phyloP scores from a whole-genome alignment of 169 alveolate species.

The Eimeria nieschulzi region DNA sequence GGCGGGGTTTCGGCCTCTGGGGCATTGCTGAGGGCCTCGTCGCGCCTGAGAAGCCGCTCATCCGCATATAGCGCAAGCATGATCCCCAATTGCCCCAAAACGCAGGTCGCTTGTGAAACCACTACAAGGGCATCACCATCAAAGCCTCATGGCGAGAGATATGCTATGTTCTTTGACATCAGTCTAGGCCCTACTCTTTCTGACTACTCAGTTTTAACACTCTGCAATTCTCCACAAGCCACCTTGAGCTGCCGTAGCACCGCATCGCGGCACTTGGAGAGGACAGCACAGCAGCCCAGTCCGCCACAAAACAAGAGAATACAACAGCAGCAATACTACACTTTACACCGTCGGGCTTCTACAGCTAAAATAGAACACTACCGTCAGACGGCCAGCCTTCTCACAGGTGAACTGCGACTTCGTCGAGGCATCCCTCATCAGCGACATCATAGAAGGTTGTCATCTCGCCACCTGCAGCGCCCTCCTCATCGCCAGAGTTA shows the following conservation, averaged over 20 bases:
- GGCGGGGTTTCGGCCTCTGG: conserved; percentile 16
- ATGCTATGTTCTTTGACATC: neutral
- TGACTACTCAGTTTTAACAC: neutral
- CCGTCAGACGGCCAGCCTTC: neutral
- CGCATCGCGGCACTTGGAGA: too few relatives aligned
- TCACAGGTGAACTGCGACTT: conserved; percentile 60
- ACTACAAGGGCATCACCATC: neutral
- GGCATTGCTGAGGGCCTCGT: conserved; percentile 47
- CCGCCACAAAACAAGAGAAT: neutral
- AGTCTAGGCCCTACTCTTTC: too few relatives aligned
- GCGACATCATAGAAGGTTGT: conserved; percentile 58
- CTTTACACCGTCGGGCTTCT: neutral
- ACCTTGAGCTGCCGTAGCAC: too few relatives aligned
- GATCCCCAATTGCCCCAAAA: neutral
- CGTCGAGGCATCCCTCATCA: conserved; percentile 64
- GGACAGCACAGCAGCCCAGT: neutral
- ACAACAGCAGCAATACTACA: neutral
- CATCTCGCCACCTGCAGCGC: conserved; percentile 51
- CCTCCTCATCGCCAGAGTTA: conserved; percentile 17
- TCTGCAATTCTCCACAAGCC: neutral
- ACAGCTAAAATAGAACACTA: neutral
- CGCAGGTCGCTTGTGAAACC: neutral
- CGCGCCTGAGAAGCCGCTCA: conserved; percentile 35
- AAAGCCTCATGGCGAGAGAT: neutral
- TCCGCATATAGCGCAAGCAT: neutral